Evolutionary conservation across 805 yeast species (phyloP).

Genomic region (Teunomyces barrocoloradensis): DNA sequence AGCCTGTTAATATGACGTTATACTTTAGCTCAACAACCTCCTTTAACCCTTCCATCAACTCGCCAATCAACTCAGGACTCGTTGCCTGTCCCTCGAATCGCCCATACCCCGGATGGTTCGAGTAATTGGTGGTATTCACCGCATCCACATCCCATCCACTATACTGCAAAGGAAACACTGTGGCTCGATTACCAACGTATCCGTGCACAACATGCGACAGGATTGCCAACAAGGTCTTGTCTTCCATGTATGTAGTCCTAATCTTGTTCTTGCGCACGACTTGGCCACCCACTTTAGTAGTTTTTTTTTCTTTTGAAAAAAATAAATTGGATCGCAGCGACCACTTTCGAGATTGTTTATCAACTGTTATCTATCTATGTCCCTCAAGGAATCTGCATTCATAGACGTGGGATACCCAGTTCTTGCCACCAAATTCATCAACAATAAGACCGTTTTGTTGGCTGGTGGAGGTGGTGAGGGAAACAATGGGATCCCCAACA

Average conservation of each 20-base stretch:
- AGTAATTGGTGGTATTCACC: conserved; percentile 81
- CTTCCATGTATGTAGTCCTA: not conserved
- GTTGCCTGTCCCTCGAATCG: conserved; percentile 57
- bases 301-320: too few relatives aligned
- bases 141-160: conserved; percentile 93
- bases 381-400: conserved; percentile 33
- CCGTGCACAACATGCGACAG: conserved; percentile 96
- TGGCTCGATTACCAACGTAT: conserved; percentile 89
- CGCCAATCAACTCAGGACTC: conserved; percentile 43
- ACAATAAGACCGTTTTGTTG: conserved; percentile 58
- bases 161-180: conserved; percentile 83
- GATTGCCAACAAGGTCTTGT: conserved; percentile 26
- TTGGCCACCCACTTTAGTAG: not conserved
- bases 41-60: conserved; percentile 55
- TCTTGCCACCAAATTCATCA: conserved; percentile 71
- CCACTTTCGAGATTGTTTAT: not conserved
- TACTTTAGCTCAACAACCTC: conserved; percentile 49
- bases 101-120: conserved; percentile 92
- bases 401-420: conserved; percentile 68
- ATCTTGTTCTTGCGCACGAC: conserved; percentile 1
- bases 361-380: conserved; percentile 17
- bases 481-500: conserved; percentile 82
- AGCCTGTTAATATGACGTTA: conserved; percentile 75
- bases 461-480: conserved; percentile 98
- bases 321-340: not conserved